Percentiles rank a stretch among this genome's conserved stretches.
phyloP scores from a whole-genome alignment of 352 stramenopile species.

The Blastocystis hominis region DNA sequence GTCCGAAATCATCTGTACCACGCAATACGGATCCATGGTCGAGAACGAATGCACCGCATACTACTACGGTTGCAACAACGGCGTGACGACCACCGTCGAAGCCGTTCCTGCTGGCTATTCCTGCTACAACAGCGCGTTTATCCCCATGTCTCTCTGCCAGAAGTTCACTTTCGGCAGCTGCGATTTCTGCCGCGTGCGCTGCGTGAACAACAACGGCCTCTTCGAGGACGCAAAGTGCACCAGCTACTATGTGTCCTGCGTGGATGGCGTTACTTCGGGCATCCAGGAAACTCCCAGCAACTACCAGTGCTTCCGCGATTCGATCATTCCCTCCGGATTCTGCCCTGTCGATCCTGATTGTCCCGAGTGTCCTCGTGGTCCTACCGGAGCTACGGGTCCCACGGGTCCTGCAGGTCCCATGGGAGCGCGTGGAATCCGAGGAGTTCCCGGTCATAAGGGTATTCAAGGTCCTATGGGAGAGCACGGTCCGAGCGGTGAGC shows the following conservation, averaged over 20 bases:
- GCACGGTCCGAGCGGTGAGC: not conserved
- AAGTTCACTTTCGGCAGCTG: not conserved
- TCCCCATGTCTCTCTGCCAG: constrained; percentile 3
- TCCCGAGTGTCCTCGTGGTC: not conserved
- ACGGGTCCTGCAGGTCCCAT: not conserved
- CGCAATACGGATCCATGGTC: constrained; percentile 18
- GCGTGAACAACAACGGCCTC: constrained; percentile 1
- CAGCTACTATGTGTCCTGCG: constrained; percentile 12
- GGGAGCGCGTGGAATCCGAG: not conserved
- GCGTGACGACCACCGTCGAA: not conserved
- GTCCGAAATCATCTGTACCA: not conserved
- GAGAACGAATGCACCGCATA: constrained; percentile 27
- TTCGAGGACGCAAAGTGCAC: not conserved
- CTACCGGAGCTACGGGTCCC: not conserved
- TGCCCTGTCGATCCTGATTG: not conserved
- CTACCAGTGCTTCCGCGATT: not conserved
- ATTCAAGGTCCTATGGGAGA: not conserved
- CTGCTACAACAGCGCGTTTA: constrained; percentile 37
- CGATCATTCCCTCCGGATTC: constrained; percentile 14
- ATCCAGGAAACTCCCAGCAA: not conserved
- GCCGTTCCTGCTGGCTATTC: not conserved
- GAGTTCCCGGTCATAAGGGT: not conserved
- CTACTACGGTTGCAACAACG: not conserved
- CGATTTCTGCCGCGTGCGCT: constrained; percentile 27
- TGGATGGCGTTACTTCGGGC: not conserved